Base-by-base conservation (phyloP, 371 early-diverging fungal species). In the Blakeslea trispora region DNA sequence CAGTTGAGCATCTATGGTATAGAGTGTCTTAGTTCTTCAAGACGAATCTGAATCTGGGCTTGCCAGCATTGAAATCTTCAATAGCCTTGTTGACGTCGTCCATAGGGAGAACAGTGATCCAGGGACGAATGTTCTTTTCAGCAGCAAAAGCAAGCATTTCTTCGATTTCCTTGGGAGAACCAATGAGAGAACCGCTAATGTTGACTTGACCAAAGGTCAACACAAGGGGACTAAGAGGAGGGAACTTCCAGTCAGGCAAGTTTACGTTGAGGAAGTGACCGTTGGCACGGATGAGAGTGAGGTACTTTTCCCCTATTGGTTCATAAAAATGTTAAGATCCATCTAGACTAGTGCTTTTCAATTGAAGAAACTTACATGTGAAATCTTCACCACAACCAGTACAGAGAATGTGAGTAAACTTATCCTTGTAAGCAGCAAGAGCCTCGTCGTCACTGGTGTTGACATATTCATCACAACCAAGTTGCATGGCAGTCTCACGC, bases 101-200 rank as follows among this genome's bases (percentile, higher is more conserved):
- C 71, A 90, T 82, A 11, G 80, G 79, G 61, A 75, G 67, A 47
- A 58, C 66, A 57, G 84, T 76, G 54, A 89, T 82, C 71, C 77
- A 77, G 17, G 88, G 87, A 22, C 69, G 58, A 41, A 90, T 76
- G 42, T 75, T 63, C 42, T 86, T 73, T 66, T 84, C 63, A 60
- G 77, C 77, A 4, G 89, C 86, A 64, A 90, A 84, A 14, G 79
- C 70, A 15, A 92, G 72, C 75, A 85, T 86, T 52, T 82, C 81
- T 45, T 68, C 59, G 31, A 86, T 67, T 3, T 65, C 64, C 1
- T 58, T 21, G 21, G 58, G 66, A 24, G 79, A 72, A 53, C 89
- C 91, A 59, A 89, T 86, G 41, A 81, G 39, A 28, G 88, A 87
- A 0, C 89, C 90, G 2, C 63, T 66, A 19, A 92, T 62, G 0